Conservation (phyloP, 73 alveolate species). For the Paramecium tetraurelia region DNA sequence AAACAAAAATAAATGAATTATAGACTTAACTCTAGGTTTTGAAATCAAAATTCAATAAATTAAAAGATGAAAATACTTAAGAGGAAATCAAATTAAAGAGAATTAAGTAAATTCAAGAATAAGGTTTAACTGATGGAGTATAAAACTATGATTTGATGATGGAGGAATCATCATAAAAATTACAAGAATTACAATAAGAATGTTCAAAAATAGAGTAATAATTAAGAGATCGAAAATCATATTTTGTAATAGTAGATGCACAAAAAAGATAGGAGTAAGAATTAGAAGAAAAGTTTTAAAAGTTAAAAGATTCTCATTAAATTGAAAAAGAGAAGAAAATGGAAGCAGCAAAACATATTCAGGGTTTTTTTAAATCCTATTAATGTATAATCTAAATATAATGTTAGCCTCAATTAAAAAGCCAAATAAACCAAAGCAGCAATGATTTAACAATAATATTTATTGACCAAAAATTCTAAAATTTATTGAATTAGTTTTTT, state of each 20-base stretch:
- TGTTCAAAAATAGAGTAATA: neutral
- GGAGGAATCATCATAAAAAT: constrained; percentile 6
- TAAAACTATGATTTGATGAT: constrained; percentile 56
- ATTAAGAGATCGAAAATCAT: neutral
- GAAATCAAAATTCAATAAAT: constrained; percentile 15
- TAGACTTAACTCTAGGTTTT: neutral
- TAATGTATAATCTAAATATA: neutral
- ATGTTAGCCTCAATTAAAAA: neutral
- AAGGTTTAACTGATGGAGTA: constrained; percentile 7
- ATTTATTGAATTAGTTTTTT: too few species aligned
- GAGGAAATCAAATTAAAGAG: constrained; percentile 52
- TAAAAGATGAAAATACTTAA: constrained; percentile 50
- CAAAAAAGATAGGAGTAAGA: constrained; percentile 51
- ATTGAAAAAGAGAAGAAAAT: neutral
- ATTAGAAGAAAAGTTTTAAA: constrained; percentile 56
- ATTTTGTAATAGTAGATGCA: constrained; percentile 28
- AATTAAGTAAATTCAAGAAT: constrained; percentile 3
- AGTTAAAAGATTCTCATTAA: constrained; percentile 10
- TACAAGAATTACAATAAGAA: constrained; percentile 21
- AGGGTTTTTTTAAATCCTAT: constrained; percentile 3
- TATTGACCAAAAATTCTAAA: neutral
- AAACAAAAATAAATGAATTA: constrained; percentile 37
- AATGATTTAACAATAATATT: neutral
- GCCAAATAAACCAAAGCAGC: neutral
- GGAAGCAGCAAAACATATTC: constrained; percentile 62